A percentile compares a stretch with the other conserved stretches of the same genome.
Evolutionary conservation across 495 filamentous ascomycete species (phyloP).

Genomic region (Tuber aestivum): DNA sequence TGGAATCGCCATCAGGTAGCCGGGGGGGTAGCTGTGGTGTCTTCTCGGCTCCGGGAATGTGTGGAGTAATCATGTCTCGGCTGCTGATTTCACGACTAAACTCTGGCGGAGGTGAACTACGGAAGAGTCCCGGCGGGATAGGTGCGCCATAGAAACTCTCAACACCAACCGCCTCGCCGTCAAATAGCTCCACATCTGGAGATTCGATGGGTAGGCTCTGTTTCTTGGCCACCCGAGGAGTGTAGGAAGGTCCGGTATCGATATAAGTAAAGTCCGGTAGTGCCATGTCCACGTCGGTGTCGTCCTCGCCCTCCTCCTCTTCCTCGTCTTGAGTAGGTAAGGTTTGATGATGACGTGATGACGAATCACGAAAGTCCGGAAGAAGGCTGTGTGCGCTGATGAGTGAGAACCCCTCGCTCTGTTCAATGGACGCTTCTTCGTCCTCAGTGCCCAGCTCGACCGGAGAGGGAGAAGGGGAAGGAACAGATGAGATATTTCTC

Average conservation of each 20-base stretch:
- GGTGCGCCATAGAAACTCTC: slow-evolving; percentile 24
- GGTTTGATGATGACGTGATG: slow-evolving; percentile 11
- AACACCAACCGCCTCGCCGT: slow-evolving; percentile 14
- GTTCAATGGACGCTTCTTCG: background rate
- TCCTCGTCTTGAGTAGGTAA: slow-evolving; percentile 11
- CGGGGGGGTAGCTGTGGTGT: slow-evolving; percentile 9
- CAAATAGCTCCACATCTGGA: slow-evolving; percentile 12
- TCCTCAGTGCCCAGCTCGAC: background rate
- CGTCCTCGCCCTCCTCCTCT: slow-evolving; percentile 18
- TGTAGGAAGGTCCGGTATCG: slow-evolving; percentile 21
- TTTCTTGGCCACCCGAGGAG: slow-evolving; percentile 15
- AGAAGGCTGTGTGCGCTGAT: slow-evolving; percentile 23
- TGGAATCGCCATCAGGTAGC: background rate
- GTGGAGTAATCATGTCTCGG: slow-evolving; percentile 1
- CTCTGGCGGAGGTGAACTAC: slow-evolving; percentile 18
- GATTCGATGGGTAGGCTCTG: slow-evolving; percentile 4
- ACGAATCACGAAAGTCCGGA: slow-evolving; percentile 21
- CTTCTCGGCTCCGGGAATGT: background rate
- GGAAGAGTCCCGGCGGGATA: slow-evolving; percentile 2
- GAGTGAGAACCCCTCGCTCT: slow-evolving; percentile 34
- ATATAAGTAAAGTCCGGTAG: slow-evolving; percentile 26
- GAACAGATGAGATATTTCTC: background rate
- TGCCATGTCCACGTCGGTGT: slow-evolving; percentile 9
- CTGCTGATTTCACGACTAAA: slow-evolving; percentile 8
- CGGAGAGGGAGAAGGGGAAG: background rate